Percentiles rank a stretch among this genome's conserved stretches.
phyloP scores from a whole-genome alignment of 768 basidiomycete species.

The Leccinellum albellum region DNA sequence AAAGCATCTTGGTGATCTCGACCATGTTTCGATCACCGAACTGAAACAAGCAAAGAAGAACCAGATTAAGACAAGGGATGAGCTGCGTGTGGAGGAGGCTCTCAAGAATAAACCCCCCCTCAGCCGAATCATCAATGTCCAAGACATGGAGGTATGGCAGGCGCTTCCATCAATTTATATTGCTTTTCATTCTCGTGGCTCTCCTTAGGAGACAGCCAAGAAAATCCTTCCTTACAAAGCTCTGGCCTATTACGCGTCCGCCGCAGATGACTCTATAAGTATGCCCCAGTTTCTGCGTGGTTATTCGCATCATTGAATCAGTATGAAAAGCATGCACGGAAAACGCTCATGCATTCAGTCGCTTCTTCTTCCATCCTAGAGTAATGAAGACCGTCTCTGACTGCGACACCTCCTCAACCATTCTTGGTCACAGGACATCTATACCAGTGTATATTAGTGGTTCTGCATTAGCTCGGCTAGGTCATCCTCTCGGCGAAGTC shows the following conservation, averaged over 20 bases:
- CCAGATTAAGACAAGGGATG: slow-evolving; percentile 61
- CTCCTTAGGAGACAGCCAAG: slow-evolving; percentile 61
- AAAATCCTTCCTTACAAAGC: slow-evolving; percentile 71
- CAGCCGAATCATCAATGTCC: slow-evolving; percentile 64
- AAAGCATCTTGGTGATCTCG: slow-evolving; percentile 70
- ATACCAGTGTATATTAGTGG: slow-evolving; percentile 84
- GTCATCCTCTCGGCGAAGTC: slow-evolving; percentile 85
- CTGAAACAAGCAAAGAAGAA: slow-evolving; percentile 37
- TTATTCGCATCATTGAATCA: slow-evolving; percentile 15
- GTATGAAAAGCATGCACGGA: slow-evolving; percentile 50
- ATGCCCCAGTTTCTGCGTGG: slow-evolving; percentile 25
- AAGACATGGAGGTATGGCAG: slow-evolving; percentile 71
- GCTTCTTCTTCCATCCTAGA: slow-evolving; percentile 85
- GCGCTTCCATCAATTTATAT: background rate
- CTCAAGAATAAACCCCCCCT: slow-evolving; percentile 61
- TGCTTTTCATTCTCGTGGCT: background rate
- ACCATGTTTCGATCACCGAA: slow-evolving; percentile 39
- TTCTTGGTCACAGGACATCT: slow-evolving; percentile 65
- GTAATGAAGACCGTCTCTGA: slow-evolving; percentile 65
- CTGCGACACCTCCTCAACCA: slow-evolving; percentile 67
- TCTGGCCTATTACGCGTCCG: slow-evolving; percentile 80
- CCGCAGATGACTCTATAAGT: slow-evolving; percentile 84
- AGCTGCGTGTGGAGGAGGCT: slow-evolving; percentile 62
- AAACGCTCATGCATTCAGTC: slow-evolving; percentile 75
- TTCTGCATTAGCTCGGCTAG: slow-evolving; percentile 80